These are phyloP conservation scores for Ogataea trehaloabstinens DNA, from an alignment of 805 yeast genomes.

Conservation along the genomic window DNA sequence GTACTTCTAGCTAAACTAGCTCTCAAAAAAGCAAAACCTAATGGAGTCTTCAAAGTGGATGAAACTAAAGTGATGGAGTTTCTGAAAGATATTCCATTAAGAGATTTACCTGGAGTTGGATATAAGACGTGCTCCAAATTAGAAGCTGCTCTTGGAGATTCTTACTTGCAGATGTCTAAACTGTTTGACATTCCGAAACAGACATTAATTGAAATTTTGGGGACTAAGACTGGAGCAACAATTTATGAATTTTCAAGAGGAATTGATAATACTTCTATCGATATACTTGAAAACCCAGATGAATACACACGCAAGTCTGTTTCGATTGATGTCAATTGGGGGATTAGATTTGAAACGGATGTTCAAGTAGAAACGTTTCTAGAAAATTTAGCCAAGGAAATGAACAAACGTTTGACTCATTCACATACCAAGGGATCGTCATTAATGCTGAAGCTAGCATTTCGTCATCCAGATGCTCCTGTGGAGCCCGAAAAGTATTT, in stretches of 20 bases:
- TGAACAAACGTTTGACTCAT: slow-evolving; percentile 50
- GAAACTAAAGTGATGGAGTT: slow-evolving; percentile 29
- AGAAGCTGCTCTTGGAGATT: slow-evolving; percentile 27
- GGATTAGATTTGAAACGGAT: slow-evolving; percentile 66
- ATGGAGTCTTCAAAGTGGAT: slow-evolving; percentile 50
- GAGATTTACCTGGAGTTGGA: slow-evolving; percentile 66
- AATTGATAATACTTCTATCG: slow-evolving; percentile 59
- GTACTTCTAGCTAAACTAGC: slow-evolving; percentile 78
- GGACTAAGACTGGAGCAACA: slow-evolving; percentile 67
- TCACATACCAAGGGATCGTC: slow-evolving; percentile 50
- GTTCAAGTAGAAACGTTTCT: slow-evolving; percentile 66
- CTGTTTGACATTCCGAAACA: slow-evolving; percentile 34
- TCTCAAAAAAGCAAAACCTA: slow-evolving; percentile 73
- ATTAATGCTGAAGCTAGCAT: slow-evolving; percentile 65
- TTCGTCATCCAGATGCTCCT: slow-evolving; percentile 65
- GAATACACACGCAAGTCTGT: slow-evolving; percentile 67
- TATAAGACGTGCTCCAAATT: slow-evolving; percentile 48
- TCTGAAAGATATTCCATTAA: slow-evolving; percentile 36
- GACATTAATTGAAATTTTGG: slow-evolving; percentile 50
- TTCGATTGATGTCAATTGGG: slow-evolving; percentile 90
- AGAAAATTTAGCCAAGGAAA: slow-evolving; percentile 54
- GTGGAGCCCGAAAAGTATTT: slow-evolving; percentile 71
- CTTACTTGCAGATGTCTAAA: slow-evolving; percentile 36
- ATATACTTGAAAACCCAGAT: slow-evolving; percentile 46
- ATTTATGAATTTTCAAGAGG: slow-evolving; percentile 64